Evolutionary conservation across 2,329 filamentous ascomycete genomes (phyloP).

Genomic region (Arthrinium puccinioides): DNA sequence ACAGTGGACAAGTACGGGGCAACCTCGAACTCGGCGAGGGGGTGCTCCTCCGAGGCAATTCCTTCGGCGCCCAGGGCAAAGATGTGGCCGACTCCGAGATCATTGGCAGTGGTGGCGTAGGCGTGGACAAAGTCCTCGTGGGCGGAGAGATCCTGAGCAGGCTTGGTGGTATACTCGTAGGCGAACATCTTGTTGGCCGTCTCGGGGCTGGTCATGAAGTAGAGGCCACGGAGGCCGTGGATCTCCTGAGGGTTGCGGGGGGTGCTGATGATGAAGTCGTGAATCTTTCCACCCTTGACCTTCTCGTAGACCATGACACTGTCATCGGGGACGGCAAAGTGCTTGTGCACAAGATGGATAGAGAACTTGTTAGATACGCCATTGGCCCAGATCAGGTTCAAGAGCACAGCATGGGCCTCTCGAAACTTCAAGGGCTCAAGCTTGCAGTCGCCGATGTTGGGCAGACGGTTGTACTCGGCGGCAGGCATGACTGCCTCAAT

Average conservation of each 20-base stretch:
- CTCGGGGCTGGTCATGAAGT: background rate
- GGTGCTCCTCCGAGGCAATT: background rate
- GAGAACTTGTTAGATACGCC: slow-evolving; percentile 1
- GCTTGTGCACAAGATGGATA: background rate
- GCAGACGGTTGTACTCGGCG: background rate
- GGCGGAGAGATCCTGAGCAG: background rate
- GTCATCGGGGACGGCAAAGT: background rate
- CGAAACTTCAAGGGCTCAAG: slow-evolving; percentile 1
- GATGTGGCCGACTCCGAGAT: background rate
- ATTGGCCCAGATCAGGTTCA: background rate
- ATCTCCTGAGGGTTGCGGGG: background rate
- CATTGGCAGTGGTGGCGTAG: background rate
- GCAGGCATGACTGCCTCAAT: background rate
- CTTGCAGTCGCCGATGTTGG: background rate
- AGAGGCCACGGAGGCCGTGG: background rate
- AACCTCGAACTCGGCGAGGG: slow-evolving; percentile 1
- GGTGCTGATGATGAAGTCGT: background rate
- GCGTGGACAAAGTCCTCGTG: slow-evolving; percentile 1
- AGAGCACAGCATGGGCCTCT: background rate
- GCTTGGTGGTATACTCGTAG: background rate
- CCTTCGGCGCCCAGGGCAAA: slow-evolving; percentile 1
- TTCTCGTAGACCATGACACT: slow-evolving; percentile 1
- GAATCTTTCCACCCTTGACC: slow-evolving; percentile 1
- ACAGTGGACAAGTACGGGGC: background rate
- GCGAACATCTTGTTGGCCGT: slow-evolving; percentile 1